A percentile compares a stretch with the other conserved stretches of the same genome.
phyloP scores from a whole-genome alignment of 331 rosid genomes.

The Acacia pycnantha region DNA sequence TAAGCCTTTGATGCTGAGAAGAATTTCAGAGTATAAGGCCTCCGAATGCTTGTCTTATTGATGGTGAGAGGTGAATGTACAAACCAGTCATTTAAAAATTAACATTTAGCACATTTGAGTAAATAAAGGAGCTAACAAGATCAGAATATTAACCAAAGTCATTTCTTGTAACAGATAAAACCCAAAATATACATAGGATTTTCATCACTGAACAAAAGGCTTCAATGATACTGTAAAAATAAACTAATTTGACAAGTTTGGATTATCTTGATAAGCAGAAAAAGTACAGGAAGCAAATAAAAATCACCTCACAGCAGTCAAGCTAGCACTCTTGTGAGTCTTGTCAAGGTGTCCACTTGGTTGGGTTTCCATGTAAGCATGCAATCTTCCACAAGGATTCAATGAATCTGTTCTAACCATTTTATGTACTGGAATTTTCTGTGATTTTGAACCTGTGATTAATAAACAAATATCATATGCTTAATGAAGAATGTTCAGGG shows the following conservation, averaged over 20 bases:
- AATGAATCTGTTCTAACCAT: conserved; percentile 88
- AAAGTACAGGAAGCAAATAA: conserved; percentile 17
- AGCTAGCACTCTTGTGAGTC: conserved; percentile 48
- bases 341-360: conserved; percentile 45
- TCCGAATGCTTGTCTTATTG: background rate
- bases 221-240: background rate
- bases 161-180: background rate
- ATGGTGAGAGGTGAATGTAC: background rate
- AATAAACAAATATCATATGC: conserved; percentile 13
- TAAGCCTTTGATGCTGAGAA: background rate
- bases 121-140: background rate
- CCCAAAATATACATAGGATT: background rate
- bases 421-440: conserved; percentile 79
- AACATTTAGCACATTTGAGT: background rate
- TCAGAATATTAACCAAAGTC: background rate
- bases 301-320: conserved; percentile 76
- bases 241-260: background rate
- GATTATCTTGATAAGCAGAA: conserved; percentile 17
- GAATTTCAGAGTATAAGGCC: background rate
- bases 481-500: conserved; percentile 9
- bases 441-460: conserved; percentile 59
- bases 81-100: background rate
- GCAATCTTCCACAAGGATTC: conserved; percentile 93
- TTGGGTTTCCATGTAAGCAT: conserved; percentile 64
- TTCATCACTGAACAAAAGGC: background rate